Evolutionary conservation across 495 filamentous ascomycete species (phyloP).

Genomic region (Lophiotrema nucula): DNA sequence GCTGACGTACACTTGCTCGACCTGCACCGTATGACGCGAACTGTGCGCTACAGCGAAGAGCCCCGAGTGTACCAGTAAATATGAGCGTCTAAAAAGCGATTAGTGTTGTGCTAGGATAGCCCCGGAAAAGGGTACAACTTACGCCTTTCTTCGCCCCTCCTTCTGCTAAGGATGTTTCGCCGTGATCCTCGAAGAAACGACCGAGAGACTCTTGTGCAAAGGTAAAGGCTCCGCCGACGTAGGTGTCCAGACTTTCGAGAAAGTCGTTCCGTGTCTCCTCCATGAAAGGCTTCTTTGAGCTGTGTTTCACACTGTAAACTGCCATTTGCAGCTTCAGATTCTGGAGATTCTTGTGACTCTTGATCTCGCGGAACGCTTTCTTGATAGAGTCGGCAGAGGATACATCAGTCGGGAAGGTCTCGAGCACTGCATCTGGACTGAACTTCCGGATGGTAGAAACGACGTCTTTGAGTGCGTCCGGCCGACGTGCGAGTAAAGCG

Average conservation of each 20-base stretch:
- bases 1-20: conserved; percentile 43
- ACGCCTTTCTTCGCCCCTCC: conserved; percentile 47
- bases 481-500: conserved; percentile 47
- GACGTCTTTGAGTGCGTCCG: conserved; percentile 44
- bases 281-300: conserved; percentile 49
- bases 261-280: conserved; percentile 48
- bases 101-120: neutral
- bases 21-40: conserved; percentile 50
- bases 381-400: conserved; percentile 42
- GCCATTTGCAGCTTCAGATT: conserved; percentile 46
- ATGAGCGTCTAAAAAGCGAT: conserved; percentile 41
- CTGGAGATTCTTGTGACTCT: conserved; percentile 43
- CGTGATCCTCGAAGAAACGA: conserved; percentile 47
- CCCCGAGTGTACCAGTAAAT: conserved; percentile 51
- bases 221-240: conserved; percentile 50
- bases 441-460: conserved; percentile 38
- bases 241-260: conserved; percentile 43
- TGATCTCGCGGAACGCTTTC: conserved; percentile 45
- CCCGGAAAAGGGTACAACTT: neutral
- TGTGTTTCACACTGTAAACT: conserved; percentile 51
- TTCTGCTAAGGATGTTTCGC: conserved; percentile 39
- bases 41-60: conserved; percentile 46
- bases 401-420: conserved; percentile 50
- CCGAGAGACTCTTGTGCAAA: conserved; percentile 48
- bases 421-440: conserved; percentile 43